phyloP scores from a whole-genome alignment of 768 basidiomycete genomes.

The Russula vinacea region DNA sequence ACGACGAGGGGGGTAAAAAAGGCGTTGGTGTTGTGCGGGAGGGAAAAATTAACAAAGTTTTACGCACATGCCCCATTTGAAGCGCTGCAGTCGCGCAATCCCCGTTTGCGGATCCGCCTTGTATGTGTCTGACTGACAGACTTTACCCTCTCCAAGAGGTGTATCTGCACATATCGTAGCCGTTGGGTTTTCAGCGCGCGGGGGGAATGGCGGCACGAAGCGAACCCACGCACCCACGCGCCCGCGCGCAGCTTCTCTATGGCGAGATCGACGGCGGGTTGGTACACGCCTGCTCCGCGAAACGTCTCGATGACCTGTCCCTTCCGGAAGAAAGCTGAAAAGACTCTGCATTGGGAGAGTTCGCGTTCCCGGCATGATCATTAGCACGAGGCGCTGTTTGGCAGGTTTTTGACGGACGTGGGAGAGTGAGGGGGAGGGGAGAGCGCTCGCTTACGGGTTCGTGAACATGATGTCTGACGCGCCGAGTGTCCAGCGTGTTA shows the following conservation, averaged over 20 bases:
- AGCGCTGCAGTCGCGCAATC: constrained; percentile 56
- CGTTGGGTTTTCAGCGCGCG: no score
- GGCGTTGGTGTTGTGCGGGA: not conserved
- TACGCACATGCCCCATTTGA: constrained; percentile 95
- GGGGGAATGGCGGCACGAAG: not conserved
- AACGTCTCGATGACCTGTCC: constrained; percentile 94
- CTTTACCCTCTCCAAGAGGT: constrained; percentile 86
- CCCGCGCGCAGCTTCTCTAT: constrained; percentile 77
- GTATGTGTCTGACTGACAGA: constrained; percentile 69
- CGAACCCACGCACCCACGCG: constrained; percentile 69
- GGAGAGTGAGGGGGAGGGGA: not conserved
- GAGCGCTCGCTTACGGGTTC: constrained; percentile 60
- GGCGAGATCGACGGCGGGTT: constrained; percentile 80
- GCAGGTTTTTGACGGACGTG: not conserved
- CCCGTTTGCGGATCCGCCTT: constrained; percentile 40
- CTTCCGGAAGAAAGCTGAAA: constrained; percentile 79
- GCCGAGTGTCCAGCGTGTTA: constrained; percentile 87
- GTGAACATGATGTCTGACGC: constrained; percentile 95
- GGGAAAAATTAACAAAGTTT: not conserved
- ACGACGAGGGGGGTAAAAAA: not conserved
- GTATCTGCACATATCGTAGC: constrained; percentile 51
- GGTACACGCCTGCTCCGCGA: constrained; percentile 85
- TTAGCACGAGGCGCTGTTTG: constrained; percentile 32
- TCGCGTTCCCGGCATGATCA: constrained; percentile 8
- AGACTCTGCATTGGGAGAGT: constrained; percentile 48